Evolutionary conservation across 2,329 filamentous ascomycete species (phyloP).

Genomic region (Cyclaneusma minus): DNA sequence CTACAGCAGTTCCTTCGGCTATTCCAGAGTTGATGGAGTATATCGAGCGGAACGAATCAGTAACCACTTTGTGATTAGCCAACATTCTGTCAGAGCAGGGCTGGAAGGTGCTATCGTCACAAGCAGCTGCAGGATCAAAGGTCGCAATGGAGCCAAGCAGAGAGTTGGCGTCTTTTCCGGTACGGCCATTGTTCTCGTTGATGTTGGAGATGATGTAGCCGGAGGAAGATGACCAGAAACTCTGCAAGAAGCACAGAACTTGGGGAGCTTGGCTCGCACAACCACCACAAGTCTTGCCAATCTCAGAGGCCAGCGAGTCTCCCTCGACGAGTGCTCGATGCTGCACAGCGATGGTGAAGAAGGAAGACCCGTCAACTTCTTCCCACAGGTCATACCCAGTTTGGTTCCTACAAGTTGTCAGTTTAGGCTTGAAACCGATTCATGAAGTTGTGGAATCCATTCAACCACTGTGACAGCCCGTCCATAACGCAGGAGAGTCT

Average conservation of each 20-base stretch:
- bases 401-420: constrained; percentile 21
- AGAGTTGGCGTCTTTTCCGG: constrained; percentile 58
- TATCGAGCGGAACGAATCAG: constrained; percentile 58
- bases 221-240: constrained; percentile 47
- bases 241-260: constrained; percentile 58
- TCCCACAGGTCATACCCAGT: constrained; percentile 69
- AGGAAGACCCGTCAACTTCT: constrained; percentile 60
- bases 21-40: constrained; percentile 57
- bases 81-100: constrained; percentile 41
- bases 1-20: constrained; percentile 38
- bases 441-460: background rate
- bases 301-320: constrained; percentile 42
- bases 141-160: constrained; percentile 50
- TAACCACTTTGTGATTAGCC: constrained; percentile 61
- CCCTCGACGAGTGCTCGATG: constrained; percentile 59
- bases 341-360: constrained; percentile 59
- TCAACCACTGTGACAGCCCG: too few relatives aligned
- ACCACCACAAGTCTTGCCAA: constrained; percentile 42
- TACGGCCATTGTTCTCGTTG: constrained; percentile 42
- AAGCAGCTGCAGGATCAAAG: constrained; percentile 53
- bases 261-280: constrained; percentile 54
- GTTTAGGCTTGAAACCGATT: constrained; percentile 1
- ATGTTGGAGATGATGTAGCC: constrained; percentile 57
- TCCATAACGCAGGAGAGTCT: too few relatives aligned
- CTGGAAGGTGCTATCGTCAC: constrained; percentile 60